phyloP scores from a whole-genome alignment of 2,329 filamentous ascomycete species.

The Cladophialophora carrionii region DNA sequence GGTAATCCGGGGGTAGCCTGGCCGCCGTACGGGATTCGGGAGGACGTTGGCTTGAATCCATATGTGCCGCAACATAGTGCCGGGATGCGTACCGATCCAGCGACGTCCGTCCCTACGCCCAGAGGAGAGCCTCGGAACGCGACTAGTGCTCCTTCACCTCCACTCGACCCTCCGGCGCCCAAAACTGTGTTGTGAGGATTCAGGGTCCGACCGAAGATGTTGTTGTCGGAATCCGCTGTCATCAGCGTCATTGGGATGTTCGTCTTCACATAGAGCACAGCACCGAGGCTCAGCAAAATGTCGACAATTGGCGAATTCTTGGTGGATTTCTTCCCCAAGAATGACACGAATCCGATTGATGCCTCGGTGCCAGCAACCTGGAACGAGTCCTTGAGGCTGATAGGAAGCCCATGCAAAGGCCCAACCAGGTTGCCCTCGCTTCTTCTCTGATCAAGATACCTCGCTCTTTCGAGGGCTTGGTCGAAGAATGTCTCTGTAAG shows the following conservation, averaged over 20 bases:
- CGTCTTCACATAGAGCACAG: conserved; percentile 54
- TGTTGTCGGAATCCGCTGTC: conserved; percentile 48
- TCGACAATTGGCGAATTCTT: conserved; percentile 40
- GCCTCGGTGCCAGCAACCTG: conserved; percentile 38
- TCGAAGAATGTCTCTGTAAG: conserved; percentile 42
- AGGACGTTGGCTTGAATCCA: conserved; percentile 44
- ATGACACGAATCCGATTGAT: conserved; percentile 45
- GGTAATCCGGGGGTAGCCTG: conserved; percentile 34
- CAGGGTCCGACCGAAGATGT: conserved; percentile 48
- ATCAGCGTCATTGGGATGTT: conserved; percentile 60
- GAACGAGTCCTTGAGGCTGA: conserved; percentile 43
- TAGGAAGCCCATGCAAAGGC: conserved; percentile 42
- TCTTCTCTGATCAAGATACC: conserved; percentile 38
- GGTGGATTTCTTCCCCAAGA: conserved; percentile 40
- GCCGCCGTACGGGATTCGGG: conserved; percentile 43
- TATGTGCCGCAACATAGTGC: conserved; percentile 44
- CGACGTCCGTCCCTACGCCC: conserved; percentile 45
- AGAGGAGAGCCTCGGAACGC: conserved; percentile 43
- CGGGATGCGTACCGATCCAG: conserved; percentile 46
- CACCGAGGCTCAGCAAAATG: conserved; percentile 51
- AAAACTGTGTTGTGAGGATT: conserved; percentile 47
- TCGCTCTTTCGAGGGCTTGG: conserved; percentile 38
- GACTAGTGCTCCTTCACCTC: conserved; percentile 46
- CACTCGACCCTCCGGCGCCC: conserved; percentile 45
- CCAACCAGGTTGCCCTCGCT: conserved; percentile 39